These are phyloP conservation scores for Somion occarium DNA, from an alignment of 1,284 basidiomycete genomes.

Conservation along the genomic window DNA sequence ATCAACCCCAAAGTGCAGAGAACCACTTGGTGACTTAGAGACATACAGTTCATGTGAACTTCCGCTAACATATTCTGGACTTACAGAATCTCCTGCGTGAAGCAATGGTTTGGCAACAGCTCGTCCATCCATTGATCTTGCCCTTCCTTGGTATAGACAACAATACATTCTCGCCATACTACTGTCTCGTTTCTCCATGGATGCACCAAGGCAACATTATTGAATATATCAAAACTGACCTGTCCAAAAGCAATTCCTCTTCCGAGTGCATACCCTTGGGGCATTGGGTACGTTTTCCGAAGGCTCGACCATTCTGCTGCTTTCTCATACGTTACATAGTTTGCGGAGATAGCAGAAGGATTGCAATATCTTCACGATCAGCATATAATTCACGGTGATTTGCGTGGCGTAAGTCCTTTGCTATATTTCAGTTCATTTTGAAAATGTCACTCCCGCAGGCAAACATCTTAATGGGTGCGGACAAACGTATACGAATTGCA, in stretches of 20 bases:
- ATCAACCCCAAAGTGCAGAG: not conserved
- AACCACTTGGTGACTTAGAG: not conserved
- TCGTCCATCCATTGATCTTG: conserved; percentile 2
- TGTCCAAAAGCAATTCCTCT: not conserved
- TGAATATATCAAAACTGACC: not conserved
- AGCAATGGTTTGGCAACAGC: conserved; percentile 8
- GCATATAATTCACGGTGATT: conserved; percentile 1
- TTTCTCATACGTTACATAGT: not conserved
- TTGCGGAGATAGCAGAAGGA: not conserved
- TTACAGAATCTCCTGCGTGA: not conserved
- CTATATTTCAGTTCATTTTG: not conserved
- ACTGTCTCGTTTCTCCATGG: conserved; percentile 9
- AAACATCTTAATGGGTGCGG: conserved; percentile 1
- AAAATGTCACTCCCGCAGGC: not conserved
- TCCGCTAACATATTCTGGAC: not conserved
- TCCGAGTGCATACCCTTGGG: not conserved
- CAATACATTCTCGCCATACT: not conserved
- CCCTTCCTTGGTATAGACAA: conserved; percentile 5
- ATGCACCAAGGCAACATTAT: conserved; percentile 8
- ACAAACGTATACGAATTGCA: not conserved
- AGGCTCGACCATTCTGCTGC: not conserved
- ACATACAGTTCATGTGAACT: not conserved
- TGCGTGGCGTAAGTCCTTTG: conserved; percentile 3
- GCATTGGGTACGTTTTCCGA: not conserved
- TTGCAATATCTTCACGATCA: not conserved